Evolutionary conservation across 176 grass and related monocot genomes (phyloP), one percentile per base, ranked within the genome.

Genomic region (Tillandsia leiboldiana): DNA sequence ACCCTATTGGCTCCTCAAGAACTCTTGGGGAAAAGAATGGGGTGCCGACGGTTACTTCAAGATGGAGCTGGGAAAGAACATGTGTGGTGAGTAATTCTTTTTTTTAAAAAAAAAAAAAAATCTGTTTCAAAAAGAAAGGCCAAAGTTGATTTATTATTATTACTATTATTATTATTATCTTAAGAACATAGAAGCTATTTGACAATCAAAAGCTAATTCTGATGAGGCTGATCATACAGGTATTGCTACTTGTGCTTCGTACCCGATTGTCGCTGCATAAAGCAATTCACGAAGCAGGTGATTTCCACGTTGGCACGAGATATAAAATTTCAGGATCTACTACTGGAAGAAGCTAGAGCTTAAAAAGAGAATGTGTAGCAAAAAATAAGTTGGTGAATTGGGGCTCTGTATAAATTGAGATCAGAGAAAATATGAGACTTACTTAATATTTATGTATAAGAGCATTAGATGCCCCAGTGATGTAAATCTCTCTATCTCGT

Each of bases 31-130:
- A 9, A 78, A 63, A 1, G 82, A 99, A 13, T 99, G 94, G 94
- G 94, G 94, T 48, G 71, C 72, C 1, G 27, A 88, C 48, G 94
- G 94, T 51, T 93, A 99, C 82, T 99, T 99, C 90, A 99, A 99
- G 80, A 99, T 99, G 94, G 94, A 99, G 64, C 20, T 99, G 58
- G 94, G 90, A 27, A 99, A 99, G 82, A 99, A 99, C 80, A 99
- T 99, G 94, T 99, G 94, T 4, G 94, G 94, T 99, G 26, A 81
- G 94, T 85, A 68, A 51, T 77, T 29, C 12, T 1, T 29, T 63
- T 23, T 3, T 52, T 3, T 62, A 50, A 11, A 42, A 68, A 57
- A 42, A 68, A 33, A 33, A 33, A 33, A 33, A 33, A 33, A 33
- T 17, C 18, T 26, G 20, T 28, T 20, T 10, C 15, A 11, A 3